Evolutionary conservation across 192 early-diverging fungal genomes (phyloP), one percentile per base, ranked within the genome.

Genomic region (Mortierella claussenii): DNA sequence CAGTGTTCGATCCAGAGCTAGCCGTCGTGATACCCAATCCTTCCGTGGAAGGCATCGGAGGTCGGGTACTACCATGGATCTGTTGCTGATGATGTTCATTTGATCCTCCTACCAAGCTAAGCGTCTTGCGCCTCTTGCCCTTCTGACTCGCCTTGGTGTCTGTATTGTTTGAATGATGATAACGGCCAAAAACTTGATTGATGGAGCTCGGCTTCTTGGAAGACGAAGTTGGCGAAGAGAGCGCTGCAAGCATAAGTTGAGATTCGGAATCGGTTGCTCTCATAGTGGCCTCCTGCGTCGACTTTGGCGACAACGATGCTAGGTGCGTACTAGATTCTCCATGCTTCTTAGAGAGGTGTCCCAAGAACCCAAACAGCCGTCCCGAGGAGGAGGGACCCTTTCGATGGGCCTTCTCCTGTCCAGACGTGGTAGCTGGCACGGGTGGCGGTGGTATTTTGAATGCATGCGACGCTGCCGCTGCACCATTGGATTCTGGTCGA

Each of bases 321-420:
- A 55, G 24, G 27, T 60, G 60, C 5, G 71, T 30, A 23, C 36
- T 71, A 1, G 69, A 71, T 27, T 70, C 64, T 24, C 63, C 63
- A 40, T 76, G 31, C 54, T 76, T 76, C 73, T 76, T 76, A 9
- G 73, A 76, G 20, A 67, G 47, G 28, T 66, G 53, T 21, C 73
- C 73, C 57, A 76, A 61, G 50, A 76, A 76, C 26, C 73, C 73
- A 51, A 76, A 67, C 34, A 76, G 58, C 15, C 64, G 63, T 51
- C 58, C 65, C n/a, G 73, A 60, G 24, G 73, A 55, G 10, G 73
- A 65, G 11, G 60, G 40, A 9, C 73, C 73, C 23, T 76, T 76
- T 34, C 59, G 57, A 44, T 76, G 73, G n/a, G 31, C 27, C 26
- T 66, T 67, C 2, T 55, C 59, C 10, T 47, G 55, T 13, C 23